Conservation (phyloP, 2,329 filamentous ascomycete genomes). For the Fusarium musae region DNA sequence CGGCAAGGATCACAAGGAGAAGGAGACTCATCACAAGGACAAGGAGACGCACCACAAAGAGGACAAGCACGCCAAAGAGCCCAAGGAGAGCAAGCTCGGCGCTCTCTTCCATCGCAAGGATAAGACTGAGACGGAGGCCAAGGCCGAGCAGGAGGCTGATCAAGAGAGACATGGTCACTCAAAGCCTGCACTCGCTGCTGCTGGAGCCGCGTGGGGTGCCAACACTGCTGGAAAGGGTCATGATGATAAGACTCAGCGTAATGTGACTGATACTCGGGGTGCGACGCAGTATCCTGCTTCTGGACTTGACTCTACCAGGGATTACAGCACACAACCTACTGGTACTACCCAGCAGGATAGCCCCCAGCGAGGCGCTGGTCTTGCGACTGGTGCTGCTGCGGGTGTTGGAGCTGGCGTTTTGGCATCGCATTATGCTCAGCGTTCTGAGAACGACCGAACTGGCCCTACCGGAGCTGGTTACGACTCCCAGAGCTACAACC, state of each 20-base stretch:
- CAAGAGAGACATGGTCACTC: slow-evolving; percentile 11
- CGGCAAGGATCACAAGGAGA: slow-evolving; percentile 15
- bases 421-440: slow-evolving; percentile 1
- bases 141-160: neutral
- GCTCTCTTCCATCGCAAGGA: slow-evolving; percentile 31
- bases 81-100: slow-evolving; percentile 9
- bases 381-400: neutral
- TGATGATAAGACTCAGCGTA: slow-evolving; percentile 4
- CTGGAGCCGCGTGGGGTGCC: slow-evolving; percentile 16
- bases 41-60: slow-evolving; percentile 8
- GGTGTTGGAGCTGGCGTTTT: slow-evolving; percentile 18
- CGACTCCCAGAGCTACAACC: neutral
- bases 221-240: slow-evolving; percentile 20
- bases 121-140: neutral
- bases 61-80: slow-evolving; percentile 16
- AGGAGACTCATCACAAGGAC: slow-evolving; percentile 6
- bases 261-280: neutral
- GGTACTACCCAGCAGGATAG: neutral
- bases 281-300: slow-evolving; percentile 6
- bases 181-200: slow-evolving; percentile 28
- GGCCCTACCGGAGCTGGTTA: neutral
- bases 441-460: neutral
- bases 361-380: neutral
- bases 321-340: neutral
- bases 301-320: neutral